Evolutionary conservation across 2,329 filamentous ascomycete species (phyloP).

Genomic region (Allantophomopsis lycopodina): DNA sequence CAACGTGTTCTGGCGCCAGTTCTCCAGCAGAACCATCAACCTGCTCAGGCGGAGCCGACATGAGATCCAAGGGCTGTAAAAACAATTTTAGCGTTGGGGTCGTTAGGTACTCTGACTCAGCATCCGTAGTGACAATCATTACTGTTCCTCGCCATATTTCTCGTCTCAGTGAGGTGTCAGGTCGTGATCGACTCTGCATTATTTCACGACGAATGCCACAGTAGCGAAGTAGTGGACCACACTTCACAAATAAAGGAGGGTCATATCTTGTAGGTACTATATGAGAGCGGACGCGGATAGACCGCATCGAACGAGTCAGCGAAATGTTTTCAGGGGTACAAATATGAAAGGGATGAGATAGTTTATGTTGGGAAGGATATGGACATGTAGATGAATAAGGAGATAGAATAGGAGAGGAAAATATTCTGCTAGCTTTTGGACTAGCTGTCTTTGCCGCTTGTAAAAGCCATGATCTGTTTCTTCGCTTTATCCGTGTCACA

Average conservation of each 20-base stretch:
- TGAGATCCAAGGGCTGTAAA: conserved; percentile 68
- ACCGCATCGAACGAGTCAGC: conserved; percentile 21
- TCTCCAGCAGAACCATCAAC: conserved; percentile 46
- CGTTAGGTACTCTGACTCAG: conserved; percentile 68
- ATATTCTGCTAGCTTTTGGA: not conserved
- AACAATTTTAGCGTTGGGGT: conserved; percentile 76
- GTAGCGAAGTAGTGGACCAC: conserved; percentile 81
- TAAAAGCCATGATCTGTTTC: conserved; percentile 3
- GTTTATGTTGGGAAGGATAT: not conserved
- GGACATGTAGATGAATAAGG: conserved; percentile 1
- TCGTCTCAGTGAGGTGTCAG: conserved; percentile 32
- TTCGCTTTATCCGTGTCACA: conserved; percentile 1
- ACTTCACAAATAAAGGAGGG: conserved; percentile 73
- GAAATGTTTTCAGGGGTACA: conserved; percentile 9
- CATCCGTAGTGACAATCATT: conserved; percentile 89
- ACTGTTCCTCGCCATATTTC: conserved; percentile 89
- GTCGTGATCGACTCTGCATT: conserved; percentile 21
- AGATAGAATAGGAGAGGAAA: not conserved
- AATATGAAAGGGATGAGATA: conserved; percentile 1
- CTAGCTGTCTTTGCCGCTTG: too few species aligned
- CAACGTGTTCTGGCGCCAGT: conserved; percentile 70
- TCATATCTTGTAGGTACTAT: conserved; percentile 56
- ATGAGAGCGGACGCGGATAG: conserved; percentile 18
- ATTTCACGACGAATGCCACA: conserved; percentile 63
- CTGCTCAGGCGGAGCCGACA: conserved; percentile 63